phyloP scores from a whole-genome alignment of 2,329 filamentous ascomycete genomes.

The Fusarium chuoi region DNA sequence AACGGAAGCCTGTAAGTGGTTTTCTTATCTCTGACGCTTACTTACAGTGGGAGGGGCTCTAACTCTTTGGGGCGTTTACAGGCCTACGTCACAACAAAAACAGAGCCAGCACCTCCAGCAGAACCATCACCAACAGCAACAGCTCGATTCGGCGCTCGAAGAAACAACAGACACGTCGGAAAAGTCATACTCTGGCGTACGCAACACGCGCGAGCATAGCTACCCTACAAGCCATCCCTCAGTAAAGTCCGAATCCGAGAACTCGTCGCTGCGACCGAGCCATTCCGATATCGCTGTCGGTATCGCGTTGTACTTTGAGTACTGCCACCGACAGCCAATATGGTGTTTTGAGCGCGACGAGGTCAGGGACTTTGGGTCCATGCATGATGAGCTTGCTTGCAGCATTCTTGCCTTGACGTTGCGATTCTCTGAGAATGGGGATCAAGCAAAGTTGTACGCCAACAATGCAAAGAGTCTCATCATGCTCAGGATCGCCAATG shows the following conservation, averaged over 20 bases:
- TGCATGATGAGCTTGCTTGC: constrained; percentile 55
- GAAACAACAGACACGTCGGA: constrained; percentile 48
- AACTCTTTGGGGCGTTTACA: constrained; percentile 42
- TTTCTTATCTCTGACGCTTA: constrained; percentile 8
- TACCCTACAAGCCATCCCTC: constrained; percentile 39
- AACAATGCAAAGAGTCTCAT: constrained; percentile 54
- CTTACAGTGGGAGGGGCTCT: constrained; percentile 35
- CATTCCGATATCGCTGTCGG: constrained; percentile 49
- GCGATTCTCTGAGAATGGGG: constrained; percentile 51
- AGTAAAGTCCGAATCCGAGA: constrained; percentile 44
- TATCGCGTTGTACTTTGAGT: constrained; percentile 55
- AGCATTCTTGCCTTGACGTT: constrained; percentile 54
- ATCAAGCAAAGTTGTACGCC: constrained; percentile 49
- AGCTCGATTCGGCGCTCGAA: constrained; percentile 45
- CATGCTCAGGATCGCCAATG: constrained; percentile 63
- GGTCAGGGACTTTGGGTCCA: constrained; percentile 47
- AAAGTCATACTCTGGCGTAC: constrained; percentile 49
- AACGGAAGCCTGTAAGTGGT: constrained; percentile 51
- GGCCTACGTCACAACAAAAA: constrained; percentile 38
- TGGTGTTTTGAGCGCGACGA: constrained; percentile 59
- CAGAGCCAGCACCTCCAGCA: constrained; percentile 19
- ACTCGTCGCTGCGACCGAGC: constrained; percentile 44
- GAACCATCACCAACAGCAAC: constrained; percentile 12
- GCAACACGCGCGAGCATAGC: constrained; percentile 40
- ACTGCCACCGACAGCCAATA: constrained; percentile 56